Evolutionary conservation across 106 monocot genomes (phyloP).

Genomic region (Dendrobium chrysotoxum): DNA sequence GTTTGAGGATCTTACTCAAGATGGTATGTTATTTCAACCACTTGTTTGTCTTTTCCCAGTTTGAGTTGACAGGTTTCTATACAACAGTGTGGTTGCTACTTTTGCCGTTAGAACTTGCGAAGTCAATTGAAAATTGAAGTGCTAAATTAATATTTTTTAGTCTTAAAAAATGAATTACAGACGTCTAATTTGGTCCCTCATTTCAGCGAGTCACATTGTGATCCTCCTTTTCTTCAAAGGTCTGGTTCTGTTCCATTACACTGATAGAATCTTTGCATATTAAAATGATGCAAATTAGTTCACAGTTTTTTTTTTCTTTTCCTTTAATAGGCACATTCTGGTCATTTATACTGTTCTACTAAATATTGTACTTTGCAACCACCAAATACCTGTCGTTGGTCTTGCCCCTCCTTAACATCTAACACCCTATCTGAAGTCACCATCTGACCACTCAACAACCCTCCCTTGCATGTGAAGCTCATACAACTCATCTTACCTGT

Average conservation of each 20-base stretch:
- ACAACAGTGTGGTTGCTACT: not conserved
- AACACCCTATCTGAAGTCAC: not conserved
- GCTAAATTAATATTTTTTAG: not conserved
- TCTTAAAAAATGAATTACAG: not conserved
- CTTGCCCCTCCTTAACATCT: not conserved
- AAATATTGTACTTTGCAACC: not conserved
- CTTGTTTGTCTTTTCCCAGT: not conserved
- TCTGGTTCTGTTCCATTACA: not conserved
- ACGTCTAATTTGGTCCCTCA: not conserved
- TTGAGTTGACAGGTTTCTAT: not conserved
- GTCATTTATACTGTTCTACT: not conserved
- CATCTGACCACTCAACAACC: not conserved
- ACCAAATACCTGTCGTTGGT: not conserved
- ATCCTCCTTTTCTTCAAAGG: not conserved
- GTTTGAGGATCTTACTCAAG: slow-evolving; percentile 87
- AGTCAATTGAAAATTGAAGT: not conserved
- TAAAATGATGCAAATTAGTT: not conserved
- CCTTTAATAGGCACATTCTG: not conserved
- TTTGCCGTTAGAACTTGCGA: not conserved
- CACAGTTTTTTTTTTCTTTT: not conserved
- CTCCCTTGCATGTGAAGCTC: not conserved
- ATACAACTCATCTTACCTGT: not conserved
- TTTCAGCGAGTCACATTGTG: not conserved
- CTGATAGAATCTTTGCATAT: not conserved
- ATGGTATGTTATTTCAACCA: slow-evolving; percentile 38